A percentile compares a stretch with the other conserved stretches of the same genome.
These are phyloP conservation scores for Lodderomyces oxycetoniae DNA, from an alignment of 1,139 yeast genomes.

Conservation along the genomic window DNA sequence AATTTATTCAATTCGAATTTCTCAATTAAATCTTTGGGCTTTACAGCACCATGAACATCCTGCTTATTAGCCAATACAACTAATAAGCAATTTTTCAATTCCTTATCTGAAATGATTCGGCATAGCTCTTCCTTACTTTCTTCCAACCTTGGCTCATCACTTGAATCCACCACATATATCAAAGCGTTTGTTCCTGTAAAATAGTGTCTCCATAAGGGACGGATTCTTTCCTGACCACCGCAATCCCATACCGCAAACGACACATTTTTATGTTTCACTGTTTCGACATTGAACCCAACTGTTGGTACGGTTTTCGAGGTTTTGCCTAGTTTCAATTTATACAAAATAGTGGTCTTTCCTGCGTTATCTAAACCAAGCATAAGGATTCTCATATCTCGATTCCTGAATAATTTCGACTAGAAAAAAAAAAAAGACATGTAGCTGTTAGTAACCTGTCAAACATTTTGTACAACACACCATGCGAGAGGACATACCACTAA, in stretches of 20 bases:
- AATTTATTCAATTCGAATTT: conserved; percentile 50
- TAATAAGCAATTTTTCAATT: conserved; percentile 71
- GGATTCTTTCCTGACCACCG: conserved; percentile 88
- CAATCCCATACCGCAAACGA: conserved; percentile 96
- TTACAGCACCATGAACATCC: conserved; percentile 61
- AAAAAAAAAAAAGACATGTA: neutral
- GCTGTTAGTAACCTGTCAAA: conserved; percentile 4
- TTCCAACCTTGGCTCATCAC: conserved; percentile 65
- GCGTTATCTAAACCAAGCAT: conserved; percentile 94
- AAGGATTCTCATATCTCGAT: conserved; percentile 65
- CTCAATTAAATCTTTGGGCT: conserved; percentile 63
- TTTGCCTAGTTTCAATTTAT: conserved; percentile 69
- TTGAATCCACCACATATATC: conserved; percentile 84
- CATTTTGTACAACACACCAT: no score
- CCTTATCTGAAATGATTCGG: conserved; percentile 74
- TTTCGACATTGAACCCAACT: conserved; percentile 92
- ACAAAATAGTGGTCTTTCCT: conserved; percentile 79
- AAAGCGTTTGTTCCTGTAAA: conserved; percentile 93
- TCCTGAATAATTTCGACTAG: conserved; percentile 51
- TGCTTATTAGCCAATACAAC: conserved; percentile 90
- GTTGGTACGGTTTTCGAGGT: conserved; percentile 85
- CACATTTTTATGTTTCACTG: conserved; percentile 81
- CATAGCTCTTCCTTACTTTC: conserved; percentile 76
- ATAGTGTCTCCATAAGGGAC: conserved; percentile 94
- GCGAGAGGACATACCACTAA: conserved; percentile 12